phyloP scores from a whole-genome alignment of 768 basidiomycete species.

The Rossbeevera mucosa region DNA sequence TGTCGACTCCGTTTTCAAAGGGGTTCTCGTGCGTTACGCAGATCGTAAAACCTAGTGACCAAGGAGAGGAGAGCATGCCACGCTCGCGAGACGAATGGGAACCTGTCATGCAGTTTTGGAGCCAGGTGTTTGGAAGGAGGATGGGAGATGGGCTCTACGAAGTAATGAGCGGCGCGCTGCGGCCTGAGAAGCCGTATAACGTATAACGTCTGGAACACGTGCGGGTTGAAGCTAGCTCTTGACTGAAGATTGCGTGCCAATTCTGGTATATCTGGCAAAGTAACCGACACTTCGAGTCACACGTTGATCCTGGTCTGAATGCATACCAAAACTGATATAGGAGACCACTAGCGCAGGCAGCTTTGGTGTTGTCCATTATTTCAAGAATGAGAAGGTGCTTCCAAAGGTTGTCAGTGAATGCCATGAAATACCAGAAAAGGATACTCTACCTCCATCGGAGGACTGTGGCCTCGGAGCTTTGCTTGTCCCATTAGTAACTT shows the following conservation, averaged over 20 bases:
- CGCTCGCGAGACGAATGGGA: constrained; percentile 73
- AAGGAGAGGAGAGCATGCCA: constrained; percentile 61
- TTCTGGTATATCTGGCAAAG: neutral
- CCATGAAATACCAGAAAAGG: too few species aligned
- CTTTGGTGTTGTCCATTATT: too few species aligned
- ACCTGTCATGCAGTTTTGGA: constrained; percentile 86
- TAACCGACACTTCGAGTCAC: neutral
- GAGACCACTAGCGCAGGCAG: too few species aligned
- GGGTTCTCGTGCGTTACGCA: constrained; percentile 53
- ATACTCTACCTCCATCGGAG: too few species aligned
- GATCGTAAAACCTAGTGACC: constrained; percentile 36
- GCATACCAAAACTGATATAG: too few species aligned
- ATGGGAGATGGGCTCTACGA: constrained; percentile 63
- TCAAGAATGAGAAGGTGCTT: too few species aligned
- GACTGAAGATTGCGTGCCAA: neutral
- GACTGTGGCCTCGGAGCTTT: too few species aligned
- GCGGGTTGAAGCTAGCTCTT: neutral
- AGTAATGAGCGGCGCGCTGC: constrained; percentile 44
- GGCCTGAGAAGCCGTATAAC: neutral
- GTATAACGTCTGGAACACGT: neutral
- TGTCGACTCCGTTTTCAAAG: constrained; percentile 52
- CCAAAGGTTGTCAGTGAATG: too few species aligned
- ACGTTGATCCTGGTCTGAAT: neutral
- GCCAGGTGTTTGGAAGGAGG: constrained; percentile 55
- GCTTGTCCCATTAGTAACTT: too few species aligned